A percentile compares a stretch with the other conserved stretches of the same genome.
These are phyloP conservation scores for Lachancea sp. DNA, from an alignment of 805 yeast genomes.

Conservation along the genomic window DNA sequence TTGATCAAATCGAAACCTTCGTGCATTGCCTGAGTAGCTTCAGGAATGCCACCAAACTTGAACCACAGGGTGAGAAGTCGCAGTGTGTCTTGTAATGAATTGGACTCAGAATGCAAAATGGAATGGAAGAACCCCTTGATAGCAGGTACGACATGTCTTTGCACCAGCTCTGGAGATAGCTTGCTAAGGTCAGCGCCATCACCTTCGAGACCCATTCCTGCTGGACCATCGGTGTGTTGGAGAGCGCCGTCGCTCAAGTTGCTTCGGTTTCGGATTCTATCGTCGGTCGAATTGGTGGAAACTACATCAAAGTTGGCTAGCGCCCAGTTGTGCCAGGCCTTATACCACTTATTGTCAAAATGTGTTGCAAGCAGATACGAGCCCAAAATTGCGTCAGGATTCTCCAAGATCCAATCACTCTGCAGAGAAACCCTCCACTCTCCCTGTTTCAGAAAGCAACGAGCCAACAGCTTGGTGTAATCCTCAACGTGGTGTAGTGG, in stretches of 20 bases:
- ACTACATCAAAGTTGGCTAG: slow-evolving; percentile 94
- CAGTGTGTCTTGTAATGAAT: slow-evolving; percentile 87
- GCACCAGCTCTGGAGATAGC: slow-evolving; percentile 49
- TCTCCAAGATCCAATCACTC: slow-evolving; percentile 70
- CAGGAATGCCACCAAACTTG: slow-evolving; percentile 88
- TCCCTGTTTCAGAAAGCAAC: slow-evolving; percentile 95
- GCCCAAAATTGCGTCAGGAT: slow-evolving; percentile 79
- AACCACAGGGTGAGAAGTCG: slow-evolving; percentile 92
- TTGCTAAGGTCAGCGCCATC: slow-evolving; percentile 26
- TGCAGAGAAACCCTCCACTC: slow-evolving; percentile 92
- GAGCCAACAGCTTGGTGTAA: slow-evolving; percentile 77
- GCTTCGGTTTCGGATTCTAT: slow-evolving; percentile 12
- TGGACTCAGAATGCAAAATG: slow-evolving; percentile 76
- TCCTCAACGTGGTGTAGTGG: slow-evolving; percentile 65
- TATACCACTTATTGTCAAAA: slow-evolving; percentile 89
- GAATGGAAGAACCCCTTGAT: slow-evolving; percentile 94
- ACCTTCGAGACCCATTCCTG: slow-evolving; percentile 28
- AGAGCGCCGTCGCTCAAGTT: slow-evolving; percentile 15
- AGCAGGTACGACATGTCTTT: slow-evolving; percentile 91
- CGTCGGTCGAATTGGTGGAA: slow-evolving; percentile 39
- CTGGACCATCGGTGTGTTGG: slow-evolving; percentile 10
- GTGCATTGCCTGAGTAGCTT: slow-evolving; percentile 82
- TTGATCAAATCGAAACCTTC: slow-evolving; percentile 88
- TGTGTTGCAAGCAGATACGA: slow-evolving; percentile 92
- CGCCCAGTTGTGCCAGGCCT: slow-evolving; percentile 99